Evolutionary conservation across 1,139 yeast species (phyloP).

Genomic region (Lipomyces yarrowii): DNA sequence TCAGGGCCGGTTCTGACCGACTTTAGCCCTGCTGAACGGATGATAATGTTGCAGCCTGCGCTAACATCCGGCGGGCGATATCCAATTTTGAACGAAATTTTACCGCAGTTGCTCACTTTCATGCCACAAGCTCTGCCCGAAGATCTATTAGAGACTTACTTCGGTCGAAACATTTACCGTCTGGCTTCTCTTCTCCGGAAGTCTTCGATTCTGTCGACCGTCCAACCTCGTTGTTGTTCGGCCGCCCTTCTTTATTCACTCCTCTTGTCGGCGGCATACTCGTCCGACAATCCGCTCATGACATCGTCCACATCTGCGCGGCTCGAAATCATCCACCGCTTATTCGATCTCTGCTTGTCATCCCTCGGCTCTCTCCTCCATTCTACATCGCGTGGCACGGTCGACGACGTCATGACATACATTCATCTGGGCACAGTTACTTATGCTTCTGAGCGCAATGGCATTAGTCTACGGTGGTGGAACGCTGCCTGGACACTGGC

Average conservation of each 20-base stretch:
- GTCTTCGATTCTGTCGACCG: slow-evolving; percentile 34
- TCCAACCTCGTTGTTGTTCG: slow-evolving; percentile 41
- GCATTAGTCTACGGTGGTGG: slow-evolving; percentile 49
- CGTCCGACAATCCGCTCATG: slow-evolving; percentile 45
- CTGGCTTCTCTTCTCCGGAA: slow-evolving; percentile 39
- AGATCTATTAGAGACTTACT: slow-evolving; percentile 46
- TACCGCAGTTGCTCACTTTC: slow-evolving; percentile 35
- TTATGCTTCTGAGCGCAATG: slow-evolving; percentile 48
- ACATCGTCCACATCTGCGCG: slow-evolving; percentile 41
- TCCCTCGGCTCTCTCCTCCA: slow-evolving; percentile 34
- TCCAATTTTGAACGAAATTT: slow-evolving; percentile 39
- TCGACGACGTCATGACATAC: slow-evolving; percentile 47
- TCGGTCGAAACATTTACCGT: slow-evolving; percentile 41
- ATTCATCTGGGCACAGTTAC: slow-evolving; percentile 47
- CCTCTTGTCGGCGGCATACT: slow-evolving; percentile 45
- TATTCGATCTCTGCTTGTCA: slow-evolving; percentile 39
- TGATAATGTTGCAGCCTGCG: slow-evolving; percentile 5
- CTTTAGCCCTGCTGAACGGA: slow-evolving; percentile 4
- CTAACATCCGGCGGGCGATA: slow-evolving; percentile 30
- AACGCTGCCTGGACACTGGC: slow-evolving; percentile 45
- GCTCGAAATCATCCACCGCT: slow-evolving; percentile 37
- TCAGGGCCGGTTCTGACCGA: slow-evolving; percentile 15
- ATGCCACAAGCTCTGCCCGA: slow-evolving; percentile 44
- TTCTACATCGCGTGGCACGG: slow-evolving; percentile 39
- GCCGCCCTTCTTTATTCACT: slow-evolving; percentile 43